Conservation (phyloP, 768 basidiomycete species). For the Rhizopogon roseolus region DNA sequence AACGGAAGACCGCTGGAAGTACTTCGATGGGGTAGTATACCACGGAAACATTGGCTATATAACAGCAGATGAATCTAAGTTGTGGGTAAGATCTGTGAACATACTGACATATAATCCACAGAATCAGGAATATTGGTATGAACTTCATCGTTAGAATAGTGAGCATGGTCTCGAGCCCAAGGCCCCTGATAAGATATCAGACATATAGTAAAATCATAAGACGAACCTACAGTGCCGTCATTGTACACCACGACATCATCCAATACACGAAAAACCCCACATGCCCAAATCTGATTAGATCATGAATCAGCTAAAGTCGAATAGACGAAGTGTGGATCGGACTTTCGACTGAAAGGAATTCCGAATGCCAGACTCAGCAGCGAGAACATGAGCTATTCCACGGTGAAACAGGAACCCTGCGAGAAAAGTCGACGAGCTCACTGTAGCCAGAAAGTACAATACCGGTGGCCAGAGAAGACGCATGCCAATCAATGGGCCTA, state of each 20-base stretch:
- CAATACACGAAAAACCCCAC: conserved; percentile 60
- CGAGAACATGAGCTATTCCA: conserved; percentile 47
- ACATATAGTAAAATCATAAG: not conserved
- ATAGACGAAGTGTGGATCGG: conserved; percentile 9
- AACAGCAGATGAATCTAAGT: not conserved
- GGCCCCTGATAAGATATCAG: conserved; percentile 35
- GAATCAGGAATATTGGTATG: conserved; percentile 56
- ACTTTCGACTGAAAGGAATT: conserved; percentile 47
- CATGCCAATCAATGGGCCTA: conserved; percentile 34
- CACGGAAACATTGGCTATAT: conserved; percentile 53
- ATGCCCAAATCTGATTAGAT: conserved; percentile 33
- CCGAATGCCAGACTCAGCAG: conserved; percentile 56
- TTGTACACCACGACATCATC: conserved; percentile 58
- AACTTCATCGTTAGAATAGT: conserved; percentile 48
- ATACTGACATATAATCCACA: conserved; percentile 58
- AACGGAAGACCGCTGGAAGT: conserved; percentile 52
- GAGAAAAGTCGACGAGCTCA: conserved; percentile 13
- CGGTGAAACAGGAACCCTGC: not conserved
- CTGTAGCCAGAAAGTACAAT: conserved; percentile 38
- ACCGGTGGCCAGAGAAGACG: conserved; percentile 34
- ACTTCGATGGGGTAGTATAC: conserved; percentile 53
- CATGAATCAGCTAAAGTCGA: not conserved
- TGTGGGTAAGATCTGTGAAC: not conserved
- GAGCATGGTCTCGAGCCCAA: conserved; percentile 55
- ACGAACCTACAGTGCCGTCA: conserved; percentile 47